Conservation (phyloP, 306 rosid genomes). For the Mimosa pudica region DNA sequence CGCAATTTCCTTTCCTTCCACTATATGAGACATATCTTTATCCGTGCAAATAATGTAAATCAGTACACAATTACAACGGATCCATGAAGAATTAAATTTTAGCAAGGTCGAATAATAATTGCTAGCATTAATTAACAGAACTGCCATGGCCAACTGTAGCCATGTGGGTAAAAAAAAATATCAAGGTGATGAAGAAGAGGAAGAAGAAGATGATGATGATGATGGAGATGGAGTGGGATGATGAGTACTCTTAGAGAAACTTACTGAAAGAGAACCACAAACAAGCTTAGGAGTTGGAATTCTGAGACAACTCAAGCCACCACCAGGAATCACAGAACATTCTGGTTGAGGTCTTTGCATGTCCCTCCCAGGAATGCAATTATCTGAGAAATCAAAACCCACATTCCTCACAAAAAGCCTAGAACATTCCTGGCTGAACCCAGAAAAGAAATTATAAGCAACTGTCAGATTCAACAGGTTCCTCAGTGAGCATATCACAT, state of each 20-base stretch:
- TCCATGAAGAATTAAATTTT: conserved; percentile 46
- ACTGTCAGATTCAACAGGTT: conserved; percentile 78
- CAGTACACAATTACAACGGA: conserved; percentile 30
- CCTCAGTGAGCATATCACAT: conserved; percentile 66
- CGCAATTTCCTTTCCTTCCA: conserved; percentile 17
- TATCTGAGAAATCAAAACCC: conserved; percentile 83
- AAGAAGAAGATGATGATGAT: conserved; percentile 27
- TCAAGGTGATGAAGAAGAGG: conserved; percentile 50
- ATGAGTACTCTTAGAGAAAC: conserved; percentile 29
- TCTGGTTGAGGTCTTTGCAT: conserved; percentile 92
- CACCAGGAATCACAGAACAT: conserved; percentile 82
- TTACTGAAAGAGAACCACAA: conserved; percentile 55
- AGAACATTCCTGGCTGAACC: conserved; percentile 80
- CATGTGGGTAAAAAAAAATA: conserved; percentile 21
- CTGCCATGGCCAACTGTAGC: conserved; percentile 46
- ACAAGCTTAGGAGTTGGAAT: conserved; percentile 73
- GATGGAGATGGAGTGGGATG: background rate
- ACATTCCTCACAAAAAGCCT: conserved; percentile 60
- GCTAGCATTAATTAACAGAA: conserved; percentile 45
- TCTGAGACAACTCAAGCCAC: conserved; percentile 76
- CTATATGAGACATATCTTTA: conserved; percentile 23
- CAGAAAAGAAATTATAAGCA: conserved; percentile 93
- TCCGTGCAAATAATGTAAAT: conserved; percentile 21
- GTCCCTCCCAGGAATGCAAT: conserved; percentile 82
- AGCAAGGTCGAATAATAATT: conserved; percentile 45